Conservation (phyloP, 2,329 filamentous ascomycete genomes). For the Stemphylium lycopersici region DNA sequence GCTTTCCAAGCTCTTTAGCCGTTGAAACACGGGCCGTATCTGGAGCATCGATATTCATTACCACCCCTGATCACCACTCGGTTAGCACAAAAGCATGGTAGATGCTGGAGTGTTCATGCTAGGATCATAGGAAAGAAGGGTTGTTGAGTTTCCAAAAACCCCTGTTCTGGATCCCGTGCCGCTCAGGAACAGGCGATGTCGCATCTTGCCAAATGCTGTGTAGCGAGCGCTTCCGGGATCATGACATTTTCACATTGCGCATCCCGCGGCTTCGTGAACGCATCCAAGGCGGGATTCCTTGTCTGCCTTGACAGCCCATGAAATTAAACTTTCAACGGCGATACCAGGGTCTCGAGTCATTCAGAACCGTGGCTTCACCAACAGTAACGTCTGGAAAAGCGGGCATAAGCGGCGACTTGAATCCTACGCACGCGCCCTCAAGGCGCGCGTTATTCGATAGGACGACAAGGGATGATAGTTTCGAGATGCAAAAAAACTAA, state of each 20-base stretch:
- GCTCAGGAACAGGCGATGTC: conserved; percentile 12
- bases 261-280: conserved; percentile 9
- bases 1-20: conserved; percentile 7
- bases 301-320: conserved; percentile 6
- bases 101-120: conserved; percentile 17
- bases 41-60: conserved; percentile 11
- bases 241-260: conserved; percentile 12
- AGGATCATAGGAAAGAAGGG: conserved; percentile 5
- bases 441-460: conserved; percentile 30
- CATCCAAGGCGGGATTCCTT: conserved; percentile 10
- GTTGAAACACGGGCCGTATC: conserved; percentile 11
- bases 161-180: conserved; percentile 8
- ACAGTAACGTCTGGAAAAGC: conserved; percentile 10
- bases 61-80: conserved; percentile 10
- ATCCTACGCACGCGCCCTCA: conserved; percentile 27
- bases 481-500: conserved; percentile 15
- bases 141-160: conserved; percentile 3
- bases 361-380: conserved; percentile 1
- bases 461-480: conserved; percentile 10
- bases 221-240: conserved; percentile 14
- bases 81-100: conserved; percentile 15
- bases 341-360: conserved; percentile 25
- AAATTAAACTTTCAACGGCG: conserved; percentile 29
- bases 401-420: conserved; percentile 11
- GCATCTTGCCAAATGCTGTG: conserved; percentile 9